These are phyloP conservation scores for Cryptococcus hybrid DNA, from an alignment of 1,284 basidiomycete species.

Conservation along the genomic window DNA sequence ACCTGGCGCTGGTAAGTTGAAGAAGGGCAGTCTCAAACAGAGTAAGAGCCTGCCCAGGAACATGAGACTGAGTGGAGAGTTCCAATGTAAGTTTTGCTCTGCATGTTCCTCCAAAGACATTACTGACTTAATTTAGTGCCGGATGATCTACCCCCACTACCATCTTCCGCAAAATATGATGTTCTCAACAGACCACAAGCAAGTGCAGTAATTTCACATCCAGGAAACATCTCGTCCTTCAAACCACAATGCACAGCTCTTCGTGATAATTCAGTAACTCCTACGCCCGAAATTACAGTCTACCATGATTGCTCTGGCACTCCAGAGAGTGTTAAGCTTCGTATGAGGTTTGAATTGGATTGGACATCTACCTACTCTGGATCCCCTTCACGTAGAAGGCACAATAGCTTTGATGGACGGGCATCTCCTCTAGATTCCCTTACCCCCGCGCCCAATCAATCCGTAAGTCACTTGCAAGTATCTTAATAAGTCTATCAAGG, in stretches of 20 bases:
- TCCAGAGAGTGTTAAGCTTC: conserved; percentile 19
- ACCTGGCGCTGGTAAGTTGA: conserved; percentile 4
- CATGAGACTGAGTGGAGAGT: conserved; percentile 12
- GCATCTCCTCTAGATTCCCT: not conserved
- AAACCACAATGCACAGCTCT: not conserved
- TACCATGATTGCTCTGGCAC: conserved; percentile 11
- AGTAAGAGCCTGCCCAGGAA: conserved; percentile 19
- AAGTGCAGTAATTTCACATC: not conserved
- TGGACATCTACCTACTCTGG: conserved; percentile 3
- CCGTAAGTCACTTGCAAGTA: not conserved
- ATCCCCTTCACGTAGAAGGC: conserved; percentile 10
- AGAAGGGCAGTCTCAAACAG: conserved; percentile 11
- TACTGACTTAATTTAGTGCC: no score
- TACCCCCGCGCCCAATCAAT: not conserved
- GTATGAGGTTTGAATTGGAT: conserved; percentile 20
- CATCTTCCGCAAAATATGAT: not conserved
- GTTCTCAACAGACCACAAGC: not conserved
- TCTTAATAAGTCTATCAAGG: not conserved
- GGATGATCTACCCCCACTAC: not conserved
- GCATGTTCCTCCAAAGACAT: not conserved
- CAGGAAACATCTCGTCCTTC: not conserved
- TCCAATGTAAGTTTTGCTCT: conserved; percentile 5
- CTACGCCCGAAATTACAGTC: conserved; percentile 6
- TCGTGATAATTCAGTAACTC: conserved; percentile 1
- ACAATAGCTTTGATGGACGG: conserved; percentile 14